Conservation (phyloP, 805 yeast species). For the Zygosaccharomyces pseudorouxii region DNA sequence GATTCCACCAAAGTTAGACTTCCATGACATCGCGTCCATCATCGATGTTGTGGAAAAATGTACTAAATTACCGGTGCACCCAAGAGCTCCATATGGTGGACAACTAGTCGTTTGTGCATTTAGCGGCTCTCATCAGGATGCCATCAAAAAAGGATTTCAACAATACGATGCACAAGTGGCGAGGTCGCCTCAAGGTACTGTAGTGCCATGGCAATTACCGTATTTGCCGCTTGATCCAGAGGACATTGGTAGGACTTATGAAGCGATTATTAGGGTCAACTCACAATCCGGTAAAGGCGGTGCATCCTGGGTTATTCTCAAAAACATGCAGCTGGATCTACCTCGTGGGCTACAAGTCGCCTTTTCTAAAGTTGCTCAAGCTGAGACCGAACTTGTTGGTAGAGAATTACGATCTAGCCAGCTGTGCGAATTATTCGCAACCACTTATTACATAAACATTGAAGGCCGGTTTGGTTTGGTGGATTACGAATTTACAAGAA, state of each 20-base stretch:
- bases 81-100: slow-evolving; percentile 80
- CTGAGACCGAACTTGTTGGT: slow-evolving; percentile 58
- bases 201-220: slow-evolving; percentile 61
- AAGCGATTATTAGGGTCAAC: slow-evolving; percentile 77
- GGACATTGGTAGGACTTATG: slow-evolving; percentile 75
- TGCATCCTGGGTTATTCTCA: slow-evolving; percentile 74
- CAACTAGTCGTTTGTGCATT: slow-evolving; percentile 74
- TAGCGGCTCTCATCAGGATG: slow-evolving; percentile 70
- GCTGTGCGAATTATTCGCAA: slow-evolving; percentile 52
- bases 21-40: slow-evolving; percentile 60
- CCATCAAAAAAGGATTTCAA: slow-evolving; percentile 59
- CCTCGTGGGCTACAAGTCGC: slow-evolving; percentile 68
- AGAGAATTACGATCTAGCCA: slow-evolving; percentile 67
- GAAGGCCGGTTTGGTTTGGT: slow-evolving; percentile 35
- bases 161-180: slow-evolving; percentile 43
- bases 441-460: slow-evolving; percentile 47
- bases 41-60: slow-evolving; percentile 70
- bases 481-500: slow-evolving; percentile 40
- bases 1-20: slow-evolving; percentile 64
- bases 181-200: slow-evolving; percentile 45
- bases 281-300: slow-evolving; percentile 89
- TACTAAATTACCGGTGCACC: slow-evolving; percentile 68
- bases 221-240: slow-evolving; percentile 77
- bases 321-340: slow-evolving; percentile 65
- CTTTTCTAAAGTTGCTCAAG: slow-evolving; percentile 62